Base-by-base conservation (phyloP, 805 yeast species). In the Metschnikowia colocasiae region DNA sequence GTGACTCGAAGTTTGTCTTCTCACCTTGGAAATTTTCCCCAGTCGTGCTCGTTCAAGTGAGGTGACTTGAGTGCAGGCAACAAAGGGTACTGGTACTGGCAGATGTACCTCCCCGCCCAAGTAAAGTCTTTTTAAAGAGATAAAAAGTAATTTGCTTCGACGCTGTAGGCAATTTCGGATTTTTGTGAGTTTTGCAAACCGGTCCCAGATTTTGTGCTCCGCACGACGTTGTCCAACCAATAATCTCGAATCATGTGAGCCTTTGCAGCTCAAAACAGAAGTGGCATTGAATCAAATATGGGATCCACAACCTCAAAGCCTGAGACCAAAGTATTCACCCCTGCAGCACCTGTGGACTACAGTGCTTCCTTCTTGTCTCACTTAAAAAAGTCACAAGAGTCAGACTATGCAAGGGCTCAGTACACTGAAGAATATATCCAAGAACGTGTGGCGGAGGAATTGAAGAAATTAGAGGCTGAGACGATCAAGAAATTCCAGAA, bases 401-500 rank as follows among this genome's bases (percentile, higher is more conserved):
- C 87, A 1, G 85, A 85, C 61, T 85, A 77, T 61, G 76, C 89
- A 6, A 80, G 91, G 60, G 76, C 82, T 36, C 90, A 85, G 61
- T 75, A 79, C 59, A 79, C 84, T 18, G 85, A 83, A 46, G 79
- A 78, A 58, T 81, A 78, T 54, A 74, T 87, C 47, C 84, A 85
- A 61, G 80, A 81, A 46, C 74, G 84, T 60, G 85, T 86, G 31
- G 67, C 78, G 40, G 74, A 75, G 47, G 83, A 79, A 56, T 71
- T 86, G 46, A 68, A 74, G 33, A 69, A 73, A 45, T 65, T 85
- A 51, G 83, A 83, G 55, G 67, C 68, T 31, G 76, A 79, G 45
- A 72, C 87, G 19, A 60, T 78, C 40, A 64, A 68, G 35, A 66
- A 71, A 48, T 80, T 86, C 57, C 81, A 81, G 51, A 58, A 68